Base-by-base conservation (phyloP, 2,329 filamentous ascomycete species). In the Diplodia sapinea region DNA sequence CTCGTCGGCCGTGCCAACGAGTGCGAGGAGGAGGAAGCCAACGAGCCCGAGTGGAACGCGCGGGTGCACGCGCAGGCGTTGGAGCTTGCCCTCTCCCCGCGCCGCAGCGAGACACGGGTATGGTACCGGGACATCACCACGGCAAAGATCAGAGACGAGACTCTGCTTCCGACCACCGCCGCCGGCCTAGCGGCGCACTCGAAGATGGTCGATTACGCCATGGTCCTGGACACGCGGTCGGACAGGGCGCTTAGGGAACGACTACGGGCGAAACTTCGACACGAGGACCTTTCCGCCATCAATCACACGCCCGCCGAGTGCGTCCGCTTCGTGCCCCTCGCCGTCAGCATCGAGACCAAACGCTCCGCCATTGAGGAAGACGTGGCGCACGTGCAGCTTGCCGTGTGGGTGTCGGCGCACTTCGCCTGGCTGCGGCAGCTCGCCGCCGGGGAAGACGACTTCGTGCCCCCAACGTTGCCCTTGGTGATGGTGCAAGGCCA, bases 401-500 rank as follows among this genome's bases (percentile, higher is more conserved):
- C 49, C 49, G 67, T 69, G 33, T 69, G 65, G 68, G 59, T 65
- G 36, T 49, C 65, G 17, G 68, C 68, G 4, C 68, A 69, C 31
- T 61, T 69, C 15, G 38, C 50, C 50, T 52, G 67, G 43, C 61
- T 69, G 40, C 59, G 63, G 51, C 59, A 49, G 31, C 66, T 68
- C 54, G 55, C 7, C 26, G 6, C 23, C 8, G 66, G 15, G 12
- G 62, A 33, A n/a, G n/a, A n/a, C n/a, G n/a, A n/a, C 8, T 26
- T 15, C 8, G n/a, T n/a, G 38, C 33, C 63, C 15, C 68, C 63
- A 9, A 66, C 65, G 33, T 36, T 70, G 31, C 68, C 68, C 13
- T 43, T 68, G n/a, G 26, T 69, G 8, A 49, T 69, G 12, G 59
- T 68, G 67, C 68, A 69, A 56, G 68, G 68, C n/a, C 66, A 69